Percentiles rank a stretch among this genome's conserved stretches.
Conservation (phyloP, 2,329 filamentous ascomycete species). For the Mariannaea sp. region DNA sequence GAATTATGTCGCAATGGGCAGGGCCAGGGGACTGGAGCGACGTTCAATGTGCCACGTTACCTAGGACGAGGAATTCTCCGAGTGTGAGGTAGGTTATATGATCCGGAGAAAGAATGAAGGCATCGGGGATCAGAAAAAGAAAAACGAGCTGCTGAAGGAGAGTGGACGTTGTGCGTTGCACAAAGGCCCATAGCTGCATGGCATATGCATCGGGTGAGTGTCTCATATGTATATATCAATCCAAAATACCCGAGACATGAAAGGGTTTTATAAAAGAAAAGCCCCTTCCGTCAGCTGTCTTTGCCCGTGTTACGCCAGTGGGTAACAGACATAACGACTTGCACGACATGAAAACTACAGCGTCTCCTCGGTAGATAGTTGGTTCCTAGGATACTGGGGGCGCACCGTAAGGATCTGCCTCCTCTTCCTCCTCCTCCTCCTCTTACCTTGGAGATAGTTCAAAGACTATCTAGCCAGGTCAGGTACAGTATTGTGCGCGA, state of each 20-base stretch:
- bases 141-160: background rate
- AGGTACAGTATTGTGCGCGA: background rate
- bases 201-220: background rate
- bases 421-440: no score
- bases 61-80: conserved; percentile 10
- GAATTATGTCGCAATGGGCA: background rate
- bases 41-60: conserved; percentile 9
- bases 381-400: background rate
- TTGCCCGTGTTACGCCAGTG: background rate
- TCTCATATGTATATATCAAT: background rate
- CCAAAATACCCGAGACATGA: background rate
- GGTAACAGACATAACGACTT: background rate
- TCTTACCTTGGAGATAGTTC: no score
- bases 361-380: background rate
- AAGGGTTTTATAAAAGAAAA: no score
- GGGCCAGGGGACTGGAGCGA: background rate
- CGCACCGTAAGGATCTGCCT: background rate
- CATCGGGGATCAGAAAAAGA: background rate
- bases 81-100: background rate
- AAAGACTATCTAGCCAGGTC: background rate
- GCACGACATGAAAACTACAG: background rate
- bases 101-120: background rate
- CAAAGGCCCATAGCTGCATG: background rate
- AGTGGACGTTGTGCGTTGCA: conserved; percentile 1
- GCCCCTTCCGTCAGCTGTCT: background rate